Percentiles rank a stretch among this genome's conserved stretches.
These are phyloP conservation scores for Calonectria hongkongensis DNA, from an alignment of 2,329 filamentous ascomycete genomes.

Conservation along the genomic window DNA sequence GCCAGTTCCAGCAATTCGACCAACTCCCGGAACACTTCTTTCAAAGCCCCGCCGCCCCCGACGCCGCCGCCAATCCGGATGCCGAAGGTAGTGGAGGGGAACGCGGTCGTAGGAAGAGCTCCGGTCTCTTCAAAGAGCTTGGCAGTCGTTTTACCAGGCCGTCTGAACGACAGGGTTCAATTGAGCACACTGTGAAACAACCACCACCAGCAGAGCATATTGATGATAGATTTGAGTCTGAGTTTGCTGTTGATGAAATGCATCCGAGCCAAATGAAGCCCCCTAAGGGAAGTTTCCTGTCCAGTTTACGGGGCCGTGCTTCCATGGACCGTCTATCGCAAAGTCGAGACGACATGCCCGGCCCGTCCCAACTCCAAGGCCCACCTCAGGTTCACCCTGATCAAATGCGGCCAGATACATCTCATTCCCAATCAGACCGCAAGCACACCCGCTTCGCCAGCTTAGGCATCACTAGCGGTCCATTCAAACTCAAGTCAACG, in stretches of 20 bases:
- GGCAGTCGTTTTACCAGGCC: conserved; percentile 64
- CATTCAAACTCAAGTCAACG: conserved; percentile 43
- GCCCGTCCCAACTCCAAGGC: conserved; percentile 45
- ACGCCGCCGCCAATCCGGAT: conserved; percentile 52
- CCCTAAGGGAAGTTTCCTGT: conserved; percentile 63
- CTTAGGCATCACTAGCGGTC: conserved; percentile 45
- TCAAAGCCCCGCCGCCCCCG: conserved; percentile 56
- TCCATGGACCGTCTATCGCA: conserved; percentile 43
- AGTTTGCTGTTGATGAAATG: conserved; percentile 63
- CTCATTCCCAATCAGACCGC: conserved; percentile 57
- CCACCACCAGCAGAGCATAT: conserved; percentile 32
- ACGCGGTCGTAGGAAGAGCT: conserved; percentile 62
- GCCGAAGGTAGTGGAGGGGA: conserved; percentile 53
- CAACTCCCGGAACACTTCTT: conserved; percentile 40
- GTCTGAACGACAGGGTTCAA: conserved; percentile 57
- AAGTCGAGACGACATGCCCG: conserved; percentile 41
- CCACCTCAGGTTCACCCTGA: conserved; percentile 45
- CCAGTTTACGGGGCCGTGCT: conserved; percentile 44
- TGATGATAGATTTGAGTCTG: conserved; percentile 66
- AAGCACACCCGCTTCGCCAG: conserved; percentile 63
- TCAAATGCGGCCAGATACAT: conserved; percentile 44
- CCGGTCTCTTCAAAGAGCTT: conserved; percentile 71
- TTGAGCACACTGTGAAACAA: conserved; percentile 47
- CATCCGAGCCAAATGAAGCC: conserved; percentile 59
- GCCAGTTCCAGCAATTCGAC: conserved; percentile 31